These are phyloP conservation scores for Ogataea salicorniae DNA, from an alignment of 805 yeast species.

Conservation along the genomic window DNA sequence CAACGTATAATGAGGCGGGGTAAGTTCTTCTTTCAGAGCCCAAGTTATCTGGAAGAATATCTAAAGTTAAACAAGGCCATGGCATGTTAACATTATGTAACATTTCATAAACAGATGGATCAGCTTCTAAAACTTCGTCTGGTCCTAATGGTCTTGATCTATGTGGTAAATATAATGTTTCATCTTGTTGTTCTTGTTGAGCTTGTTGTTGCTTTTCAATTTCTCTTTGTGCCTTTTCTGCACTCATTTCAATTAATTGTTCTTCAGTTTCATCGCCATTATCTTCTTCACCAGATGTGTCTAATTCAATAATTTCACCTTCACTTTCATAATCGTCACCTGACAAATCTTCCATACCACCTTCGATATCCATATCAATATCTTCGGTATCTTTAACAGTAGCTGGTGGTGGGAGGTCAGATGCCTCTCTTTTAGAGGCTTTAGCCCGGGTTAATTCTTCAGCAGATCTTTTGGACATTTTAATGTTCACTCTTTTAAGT, in stretches of 20 bases:
- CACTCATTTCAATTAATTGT: conserved; percentile 11
- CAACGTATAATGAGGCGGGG: conserved; percentile 80
- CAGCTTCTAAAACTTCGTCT: conserved; percentile 94
- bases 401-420: conserved; percentile 16
- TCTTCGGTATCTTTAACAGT: conserved; percentile 31
- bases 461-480: conserved; percentile 33
- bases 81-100: conserved; percentile 88
- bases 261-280: conserved; percentile 34
- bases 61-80: conserved; percentile 96
- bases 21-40: conserved; percentile 86
- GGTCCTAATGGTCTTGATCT: conserved; percentile 87
- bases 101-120: conserved; percentile 95
- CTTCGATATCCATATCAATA: conserved; percentile 54
- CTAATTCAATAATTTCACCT: conserved; percentile 81
- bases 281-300: conserved; percentile 50
- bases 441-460: conserved; percentile 17
- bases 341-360: conserved; percentile 78
- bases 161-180: conserved; percentile 76
- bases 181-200: conserved; percentile 28
- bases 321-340: conserved; percentile 93
- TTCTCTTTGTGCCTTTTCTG: conserved; percentile 14
- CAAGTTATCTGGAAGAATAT: conserved; percentile 76
- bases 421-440: conserved; percentile 17
- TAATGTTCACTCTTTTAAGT: not conserved
- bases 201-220: conserved; percentile 32